These are phyloP conservation scores for Suhomyces tanzawaensis DNA, from an alignment of 805 yeast genomes.

Conservation along the genomic window DNA sequence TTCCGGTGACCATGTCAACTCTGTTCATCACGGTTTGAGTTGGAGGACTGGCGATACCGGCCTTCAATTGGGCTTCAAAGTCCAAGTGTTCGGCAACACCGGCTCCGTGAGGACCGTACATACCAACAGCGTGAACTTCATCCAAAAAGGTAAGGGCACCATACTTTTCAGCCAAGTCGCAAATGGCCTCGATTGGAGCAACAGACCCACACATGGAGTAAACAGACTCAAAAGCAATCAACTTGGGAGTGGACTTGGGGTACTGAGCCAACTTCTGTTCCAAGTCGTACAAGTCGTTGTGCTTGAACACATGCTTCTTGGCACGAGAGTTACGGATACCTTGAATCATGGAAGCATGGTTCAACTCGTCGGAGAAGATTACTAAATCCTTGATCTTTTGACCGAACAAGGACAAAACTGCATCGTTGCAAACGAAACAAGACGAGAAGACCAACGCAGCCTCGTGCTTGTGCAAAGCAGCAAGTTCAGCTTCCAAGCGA, in stretches of 20 bases:
- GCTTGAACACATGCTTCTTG: slow-evolving; percentile 85
- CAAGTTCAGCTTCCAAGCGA: slow-evolving; percentile 78
- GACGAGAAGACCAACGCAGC: slow-evolving; percentile 94
- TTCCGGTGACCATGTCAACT: slow-evolving; percentile 95
- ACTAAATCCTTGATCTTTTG: slow-evolving; percentile 87
- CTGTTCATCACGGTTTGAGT: slow-evolving; percentile 73
- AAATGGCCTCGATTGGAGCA: slow-evolving; percentile 87
- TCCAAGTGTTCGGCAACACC: slow-evolving; percentile 98
- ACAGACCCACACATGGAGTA: slow-evolving; percentile 99
- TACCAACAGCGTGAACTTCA: slow-evolving; percentile 98
- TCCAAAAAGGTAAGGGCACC: slow-evolving; percentile 97
- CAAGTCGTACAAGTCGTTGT: slow-evolving; percentile 81
- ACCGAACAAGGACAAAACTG: slow-evolving; percentile 86
- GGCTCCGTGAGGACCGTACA: slow-evolving; percentile 99
- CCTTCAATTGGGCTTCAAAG: slow-evolving; percentile 73
- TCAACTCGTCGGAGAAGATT: slow-evolving; percentile 86
- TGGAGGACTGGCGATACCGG: slow-evolving; percentile 56
- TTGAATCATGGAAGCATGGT: slow-evolving; percentile 97
- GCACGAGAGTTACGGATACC: slow-evolving; percentile 92
- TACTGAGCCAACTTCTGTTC: slow-evolving; percentile 74
- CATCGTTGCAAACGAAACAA: slow-evolving; percentile 96
- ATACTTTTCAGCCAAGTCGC: slow-evolving; percentile 95
- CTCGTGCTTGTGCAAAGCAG: slow-evolving; percentile 89
- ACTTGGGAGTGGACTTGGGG: slow-evolving; percentile 86
- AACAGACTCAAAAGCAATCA: slow-evolving; percentile 95